These are phyloP conservation scores for Naegleria gruberi DNA, from an alignment of 208 protist genomes.

Conservation along the genomic window DNA sequence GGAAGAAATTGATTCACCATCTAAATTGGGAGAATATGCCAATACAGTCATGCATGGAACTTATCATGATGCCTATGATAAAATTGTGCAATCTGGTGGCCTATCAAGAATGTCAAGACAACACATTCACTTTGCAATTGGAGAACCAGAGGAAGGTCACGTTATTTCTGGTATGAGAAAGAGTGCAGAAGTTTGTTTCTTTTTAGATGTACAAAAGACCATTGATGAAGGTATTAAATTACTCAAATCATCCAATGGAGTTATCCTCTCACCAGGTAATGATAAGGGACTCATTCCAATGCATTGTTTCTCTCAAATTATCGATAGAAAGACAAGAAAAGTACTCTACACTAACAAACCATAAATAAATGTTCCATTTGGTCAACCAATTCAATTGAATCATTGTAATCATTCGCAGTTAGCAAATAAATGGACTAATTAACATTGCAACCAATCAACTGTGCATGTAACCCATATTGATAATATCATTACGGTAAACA, in stretches of 20 bases:
- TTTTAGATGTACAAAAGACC: conserved; percentile 54
- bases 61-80: conserved; percentile 49
- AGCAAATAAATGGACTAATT: too few relatives aligned
- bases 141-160: conserved; percentile 34
- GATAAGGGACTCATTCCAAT: conserved; percentile 19
- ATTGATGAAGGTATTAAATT: conserved; percentile 60
- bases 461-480: too few relatives aligned
- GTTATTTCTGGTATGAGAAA: conserved; percentile 75
- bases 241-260: conserved; percentile 64
- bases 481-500: too few relatives aligned
- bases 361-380: too few relatives aligned
- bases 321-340: not conserved
- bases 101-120: conserved; percentile 63
- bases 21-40: conserved; percentile 6
- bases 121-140: conserved; percentile 78
- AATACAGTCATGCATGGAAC: conserved; percentile 64
- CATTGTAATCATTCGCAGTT: too few relatives aligned
- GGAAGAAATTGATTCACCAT: conserved; percentile 36
- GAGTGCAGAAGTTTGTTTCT: conserved; percentile 56
- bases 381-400: too few relatives aligned
- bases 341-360: not conserved
- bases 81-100: conserved; percentile 51
- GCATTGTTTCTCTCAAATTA: conserved; percentile 23
- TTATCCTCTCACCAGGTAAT: conserved; percentile 64
- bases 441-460: too few relatives aligned